These are phyloP conservation scores for Peltaster fructicola DNA, from an alignment of 2,329 filamentous ascomycete genomes.

Conservation along the genomic window DNA sequence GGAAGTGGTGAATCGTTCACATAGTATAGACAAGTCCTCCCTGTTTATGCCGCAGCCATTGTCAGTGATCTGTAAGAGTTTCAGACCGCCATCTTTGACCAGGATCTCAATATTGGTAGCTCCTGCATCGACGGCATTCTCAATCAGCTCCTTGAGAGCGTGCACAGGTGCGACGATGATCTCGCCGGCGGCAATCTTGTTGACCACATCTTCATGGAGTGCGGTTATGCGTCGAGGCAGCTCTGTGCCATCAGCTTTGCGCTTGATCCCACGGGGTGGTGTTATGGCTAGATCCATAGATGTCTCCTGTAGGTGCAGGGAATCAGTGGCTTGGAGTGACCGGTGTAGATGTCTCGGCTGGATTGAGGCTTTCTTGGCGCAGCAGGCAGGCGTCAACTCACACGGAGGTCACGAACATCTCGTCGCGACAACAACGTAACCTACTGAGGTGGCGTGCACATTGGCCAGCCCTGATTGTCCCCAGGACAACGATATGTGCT, in stretches of 20 bases:
- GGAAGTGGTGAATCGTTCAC: slow-evolving; percentile 90
- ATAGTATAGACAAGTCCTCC: slow-evolving; percentile 80
- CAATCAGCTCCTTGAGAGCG: slow-evolving; percentile 87
- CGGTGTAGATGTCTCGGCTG: too few relatives aligned
- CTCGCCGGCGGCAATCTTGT: slow-evolving; percentile 95
- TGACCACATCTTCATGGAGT: slow-evolving; percentile 80
- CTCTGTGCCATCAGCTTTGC: slow-evolving; percentile 18
- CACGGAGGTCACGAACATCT: too few relatives aligned
- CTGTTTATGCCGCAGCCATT: slow-evolving; percentile 92
- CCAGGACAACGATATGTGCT: too few relatives aligned
- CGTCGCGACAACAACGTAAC: too few relatives aligned
- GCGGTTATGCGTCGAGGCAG: slow-evolving; percentile 43
- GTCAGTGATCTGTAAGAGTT: slow-evolving; percentile 89
- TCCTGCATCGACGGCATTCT: slow-evolving; percentile 95
- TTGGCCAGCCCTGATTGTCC: too few relatives aligned
- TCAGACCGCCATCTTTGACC: slow-evolving; percentile 87
- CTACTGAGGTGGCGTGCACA: too few relatives aligned
- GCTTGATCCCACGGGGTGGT: slow-evolving; percentile 17
- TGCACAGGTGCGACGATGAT: slow-evolving; percentile 96
- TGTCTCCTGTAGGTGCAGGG: too few relatives aligned
- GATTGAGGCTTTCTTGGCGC: too few relatives aligned
- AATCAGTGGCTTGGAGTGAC: too few relatives aligned
- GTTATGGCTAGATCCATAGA: too few relatives aligned
- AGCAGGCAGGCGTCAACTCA: too few relatives aligned
- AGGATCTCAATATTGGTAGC: slow-evolving; percentile 79